These are phyloP conservation scores for Phytopythium litorale DNA, from an alignment of 352 stramenopile species.

Conservation along the genomic window DNA sequence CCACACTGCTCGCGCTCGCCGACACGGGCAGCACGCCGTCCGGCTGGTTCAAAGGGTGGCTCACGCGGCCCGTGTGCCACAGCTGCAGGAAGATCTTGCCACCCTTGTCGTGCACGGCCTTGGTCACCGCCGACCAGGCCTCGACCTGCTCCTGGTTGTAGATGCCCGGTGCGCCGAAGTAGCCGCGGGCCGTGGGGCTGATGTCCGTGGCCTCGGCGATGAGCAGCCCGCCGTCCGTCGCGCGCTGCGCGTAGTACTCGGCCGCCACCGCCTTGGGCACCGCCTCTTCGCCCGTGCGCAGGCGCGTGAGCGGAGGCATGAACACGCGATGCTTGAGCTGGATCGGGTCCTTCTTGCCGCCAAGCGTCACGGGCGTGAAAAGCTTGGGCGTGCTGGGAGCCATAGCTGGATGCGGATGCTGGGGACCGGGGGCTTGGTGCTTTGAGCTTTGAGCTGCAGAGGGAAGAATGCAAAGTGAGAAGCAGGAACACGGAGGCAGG, in stretches of 20 bases:
- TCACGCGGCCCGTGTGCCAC: slow-evolving; percentile 70
- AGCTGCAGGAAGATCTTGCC: slow-evolving; percentile 72
- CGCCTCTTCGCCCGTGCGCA: slow-evolving; percentile 20
- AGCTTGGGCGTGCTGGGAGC: slow-evolving; percentile 23
- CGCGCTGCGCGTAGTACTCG: slow-evolving; percentile 48
- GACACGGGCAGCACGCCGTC: slow-evolving; percentile 39
- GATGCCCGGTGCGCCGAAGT: slow-evolving; percentile 35
- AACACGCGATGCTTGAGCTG: slow-evolving; percentile 47
- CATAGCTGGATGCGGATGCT: slow-evolving; percentile 7
- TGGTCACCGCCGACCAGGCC: slow-evolving; percentile 46
- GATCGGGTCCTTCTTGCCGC: slow-evolving; percentile 26
- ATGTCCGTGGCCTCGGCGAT: slow-evolving; percentile 54
- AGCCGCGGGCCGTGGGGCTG: slow-evolving; percentile 25
- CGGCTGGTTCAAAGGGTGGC: slow-evolving; percentile 50
- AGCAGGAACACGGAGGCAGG: too few relatives aligned
- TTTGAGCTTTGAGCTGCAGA: slow-evolving; percentile 6
- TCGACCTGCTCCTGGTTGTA: slow-evolving; percentile 43
- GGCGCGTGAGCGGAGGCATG: slow-evolving; percentile 42
- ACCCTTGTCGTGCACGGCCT: slow-evolving; percentile 66
- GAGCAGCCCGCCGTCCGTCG: slow-evolving; percentile 41
- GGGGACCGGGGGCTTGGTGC: background rate
- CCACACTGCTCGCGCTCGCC: slow-evolving; percentile 25
- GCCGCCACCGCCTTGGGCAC: slow-evolving; percentile 26
- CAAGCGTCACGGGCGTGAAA: slow-evolving; percentile 33
- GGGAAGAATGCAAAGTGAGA: slow-evolving; percentile 15